A percentile compares a stretch with the other conserved stretches of the same genome.
These are phyloP conservation scores for Aspergillus biplanus DNA, from an alignment of 495 filamentous ascomycete genomes.

Conservation along the genomic window DNA sequence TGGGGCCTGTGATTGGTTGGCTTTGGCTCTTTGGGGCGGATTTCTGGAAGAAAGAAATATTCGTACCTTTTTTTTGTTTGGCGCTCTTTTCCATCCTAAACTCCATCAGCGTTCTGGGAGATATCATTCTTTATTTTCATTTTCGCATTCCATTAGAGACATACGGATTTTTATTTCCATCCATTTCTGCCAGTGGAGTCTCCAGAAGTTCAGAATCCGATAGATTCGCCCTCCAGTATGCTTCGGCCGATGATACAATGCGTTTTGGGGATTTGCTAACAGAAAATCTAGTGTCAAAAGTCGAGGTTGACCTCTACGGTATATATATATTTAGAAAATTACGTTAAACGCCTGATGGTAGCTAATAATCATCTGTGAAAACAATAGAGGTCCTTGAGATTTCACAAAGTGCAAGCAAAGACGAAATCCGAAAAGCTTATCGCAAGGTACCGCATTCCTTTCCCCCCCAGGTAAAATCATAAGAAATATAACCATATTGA, in stretches of 20 bases:
- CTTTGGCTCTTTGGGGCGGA: no score
- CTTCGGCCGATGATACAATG: neutral
- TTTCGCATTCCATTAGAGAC: no score
- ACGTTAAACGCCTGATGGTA: neutral
- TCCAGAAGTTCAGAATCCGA: no score
- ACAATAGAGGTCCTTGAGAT: slow-evolving; percentile 75
- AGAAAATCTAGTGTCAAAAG: slow-evolving; percentile 39
- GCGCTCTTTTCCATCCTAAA: neutral
- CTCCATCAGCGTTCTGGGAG: no score
- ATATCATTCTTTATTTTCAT: no score
- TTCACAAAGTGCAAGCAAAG: slow-evolving; percentile 66
- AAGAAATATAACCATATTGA: slow-evolving; percentile 20
- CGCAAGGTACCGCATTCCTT: slow-evolving; percentile 68
- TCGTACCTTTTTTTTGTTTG: neutral
- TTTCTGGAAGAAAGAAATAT: no score
- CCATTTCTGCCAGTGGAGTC: no score
- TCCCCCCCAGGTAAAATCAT: no score
- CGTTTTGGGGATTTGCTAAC: slow-evolving; percentile 25
- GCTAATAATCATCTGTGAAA: slow-evolving; percentile 21
- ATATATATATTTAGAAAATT: slow-evolving; percentile 9
- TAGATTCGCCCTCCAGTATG: slow-evolving; percentile 2
- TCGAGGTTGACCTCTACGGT: slow-evolving; percentile 53
- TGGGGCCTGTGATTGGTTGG: slow-evolving; percentile 10
- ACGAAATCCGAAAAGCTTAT: slow-evolving; percentile 96
- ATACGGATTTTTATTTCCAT: no score